phyloP scores from a whole-genome alignment of 2,329 filamentous ascomycete species.

The Talaromyces sp. region DNA sequence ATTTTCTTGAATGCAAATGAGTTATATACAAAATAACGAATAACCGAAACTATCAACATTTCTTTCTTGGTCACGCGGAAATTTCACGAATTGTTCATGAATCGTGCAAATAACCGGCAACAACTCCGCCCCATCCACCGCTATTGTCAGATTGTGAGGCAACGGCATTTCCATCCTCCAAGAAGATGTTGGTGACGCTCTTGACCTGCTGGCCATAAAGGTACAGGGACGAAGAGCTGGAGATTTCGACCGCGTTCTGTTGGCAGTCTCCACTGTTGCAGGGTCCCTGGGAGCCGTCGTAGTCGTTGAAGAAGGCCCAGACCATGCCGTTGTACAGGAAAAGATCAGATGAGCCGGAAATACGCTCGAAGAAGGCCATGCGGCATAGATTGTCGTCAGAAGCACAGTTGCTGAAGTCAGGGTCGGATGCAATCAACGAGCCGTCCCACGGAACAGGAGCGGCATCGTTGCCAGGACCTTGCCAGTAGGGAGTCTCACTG shows the following conservation, averaged over 20 bases:
- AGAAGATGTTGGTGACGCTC: conserved; percentile 23
- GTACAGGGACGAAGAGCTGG: conserved; percentile 21
- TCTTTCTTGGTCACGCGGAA: not conserved
- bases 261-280: conserved; percentile 27
- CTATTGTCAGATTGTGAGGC: conserved; percentile 23
- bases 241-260: conserved; percentile 28
- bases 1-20: not conserved
- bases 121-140: conserved; percentile 30
- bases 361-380: conserved; percentile 29
- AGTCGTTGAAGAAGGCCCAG: conserved; percentile 38
- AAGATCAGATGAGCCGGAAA: conserved; percentile 25
- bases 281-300: conserved; percentile 15
- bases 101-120: conserved; percentile 23
- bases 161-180: conserved; percentile 18
- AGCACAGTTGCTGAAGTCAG: conserved; percentile 23
- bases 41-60: not conserved
- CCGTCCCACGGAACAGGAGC: conserved; percentile 24
- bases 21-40: not conserved
- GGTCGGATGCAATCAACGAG: conserved; percentile 19
- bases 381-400: conserved; percentile 28
- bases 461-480: conserved; percentile 27
- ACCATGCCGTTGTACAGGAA: conserved; percentile 35
- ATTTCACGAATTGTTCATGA: not conserved
- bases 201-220: conserved; percentile 27
- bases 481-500: conserved; percentile 50